Percentiles rank a stretch among this genome's conserved stretches.
These are phyloP conservation scores for Anisodus acutangulus DNA, from an alignment of 257 asterid species.

Conservation along the genomic window DNA sequence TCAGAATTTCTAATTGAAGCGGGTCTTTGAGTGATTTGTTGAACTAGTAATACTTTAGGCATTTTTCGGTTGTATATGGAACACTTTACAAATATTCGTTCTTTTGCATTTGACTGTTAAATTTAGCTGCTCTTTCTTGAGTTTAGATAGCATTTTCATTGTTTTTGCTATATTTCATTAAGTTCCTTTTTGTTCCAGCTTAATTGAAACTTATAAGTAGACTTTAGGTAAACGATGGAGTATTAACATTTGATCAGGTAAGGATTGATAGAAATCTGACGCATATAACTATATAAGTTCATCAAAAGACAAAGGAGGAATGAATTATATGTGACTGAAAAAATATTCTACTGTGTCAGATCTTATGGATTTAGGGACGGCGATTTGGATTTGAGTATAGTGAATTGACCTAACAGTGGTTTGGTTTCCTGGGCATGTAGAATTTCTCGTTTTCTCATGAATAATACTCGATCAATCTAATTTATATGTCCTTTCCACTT, in stretches of 20 bases:
- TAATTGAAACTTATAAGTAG: slow-evolving; percentile 6
- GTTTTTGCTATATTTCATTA: neutral
- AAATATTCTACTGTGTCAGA: neutral
- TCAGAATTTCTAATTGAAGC: neutral
- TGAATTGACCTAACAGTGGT: neutral
- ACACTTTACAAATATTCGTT: neutral
- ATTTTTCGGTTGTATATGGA: neutral
- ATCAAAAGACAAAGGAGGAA: neutral
- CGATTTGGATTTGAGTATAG: neutral
- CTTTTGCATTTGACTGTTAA: neutral
- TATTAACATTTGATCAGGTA: neutral
- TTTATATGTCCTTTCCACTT: neutral
- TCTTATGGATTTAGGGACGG: neutral
- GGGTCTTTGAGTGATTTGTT: neutral
- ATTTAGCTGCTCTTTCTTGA: neutral
- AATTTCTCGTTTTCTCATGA: neutral
- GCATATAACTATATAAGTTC: neutral
- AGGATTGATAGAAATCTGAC: neutral
- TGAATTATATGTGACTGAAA: neutral
- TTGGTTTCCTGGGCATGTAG: neutral
- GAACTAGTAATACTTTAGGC: neutral
- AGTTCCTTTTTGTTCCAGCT: neutral
- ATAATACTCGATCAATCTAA: neutral
- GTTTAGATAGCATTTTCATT: neutral
- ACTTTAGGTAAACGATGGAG: neutral